Conservation (phyloP, 169 alveolate species). For the Eimeria acervulina region DNA sequence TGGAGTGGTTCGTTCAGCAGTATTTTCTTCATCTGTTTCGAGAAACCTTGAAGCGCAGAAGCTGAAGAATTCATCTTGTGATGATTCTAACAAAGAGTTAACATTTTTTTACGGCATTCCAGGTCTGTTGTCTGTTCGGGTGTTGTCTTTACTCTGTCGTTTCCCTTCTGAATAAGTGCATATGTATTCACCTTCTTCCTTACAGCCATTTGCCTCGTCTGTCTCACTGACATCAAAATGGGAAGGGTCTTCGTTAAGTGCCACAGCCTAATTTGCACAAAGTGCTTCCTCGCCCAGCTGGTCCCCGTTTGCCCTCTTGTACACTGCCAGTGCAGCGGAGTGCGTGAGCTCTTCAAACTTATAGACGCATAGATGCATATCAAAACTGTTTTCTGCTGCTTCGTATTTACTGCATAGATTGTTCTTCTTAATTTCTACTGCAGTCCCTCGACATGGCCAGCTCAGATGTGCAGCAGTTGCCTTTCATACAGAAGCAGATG, state of each 20-base stretch:
- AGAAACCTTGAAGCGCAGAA: neutral
- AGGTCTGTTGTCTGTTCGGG: neutral
- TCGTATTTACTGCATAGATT: neutral
- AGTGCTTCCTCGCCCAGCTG: neutral
- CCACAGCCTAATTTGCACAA: neutral
- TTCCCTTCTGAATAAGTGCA: neutral
- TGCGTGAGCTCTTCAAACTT: too few species aligned
- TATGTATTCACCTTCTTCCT: too few species aligned
- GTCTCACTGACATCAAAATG: neutral
- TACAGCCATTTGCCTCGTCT: neutral
- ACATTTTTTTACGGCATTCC: neutral
- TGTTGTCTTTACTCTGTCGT: neutral
- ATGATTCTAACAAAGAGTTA: neutral
- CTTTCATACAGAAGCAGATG: neutral
- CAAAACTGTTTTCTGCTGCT: too few species aligned
- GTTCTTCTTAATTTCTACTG: neutral
- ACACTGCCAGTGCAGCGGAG: neutral
- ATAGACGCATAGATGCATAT: too few species aligned
- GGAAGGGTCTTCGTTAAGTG: neutral
- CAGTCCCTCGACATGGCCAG: conserved; percentile 9
- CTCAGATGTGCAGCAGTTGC: neutral
- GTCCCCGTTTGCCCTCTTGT: neutral
- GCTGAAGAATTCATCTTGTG: neutral
- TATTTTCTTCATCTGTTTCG: neutral
- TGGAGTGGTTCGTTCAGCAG: neutral